Base-by-base conservation (phyloP, 2,329 filamentous ascomycete genomes). In the Chaetothyriales sp. region DNA sequence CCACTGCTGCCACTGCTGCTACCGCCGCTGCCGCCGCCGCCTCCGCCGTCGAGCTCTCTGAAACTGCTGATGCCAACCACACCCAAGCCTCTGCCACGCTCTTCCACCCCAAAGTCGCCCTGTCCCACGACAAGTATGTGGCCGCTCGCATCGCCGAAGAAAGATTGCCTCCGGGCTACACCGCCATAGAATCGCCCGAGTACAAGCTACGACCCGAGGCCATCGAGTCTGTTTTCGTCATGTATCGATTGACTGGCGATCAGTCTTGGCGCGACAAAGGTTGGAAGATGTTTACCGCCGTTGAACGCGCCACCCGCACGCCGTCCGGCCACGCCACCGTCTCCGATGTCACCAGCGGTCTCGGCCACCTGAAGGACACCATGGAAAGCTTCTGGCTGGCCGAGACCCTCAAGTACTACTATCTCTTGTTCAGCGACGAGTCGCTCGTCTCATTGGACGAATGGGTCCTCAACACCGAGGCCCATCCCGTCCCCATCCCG, bases 321-420 rank as follows among this genome's bases (percentile, higher is more conserved):
- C 68, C 74, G 4, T 72, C 80, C 56, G 85, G 81, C 5, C 76
- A 85, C 59, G 80, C 81, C 1, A 80, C 80, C 29, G 75, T 89
- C 51, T 70, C 75, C 54, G 83, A 88, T 60, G 81, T 88, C 22
- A 83, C 77, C 44, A 69, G 70, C 44, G 66, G 69, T 53, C 66
- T 62, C 13, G 70, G 71, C 4, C 60, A 59, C 10, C 65, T 70
- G 25, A 60, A 73, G 52, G 80, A 86, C 62, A 76, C 75, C 49
- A 86, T 86, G 83, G 83, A 87, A 70, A 85, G 81, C 55, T 87
- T 86, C 65, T 87, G 83, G 82, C 71, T 85, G 40, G 70, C 69
- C 4, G 70, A 73, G 64, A 73, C 70, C 8, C 57, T 73, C 48
- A 73, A 73, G 56, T 73, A 73, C 56, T 72, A 71, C 56, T 73